Base-by-base conservation (phyloP, 1,284 basidiomycete species). In the Tylopilus sp. region DNA sequence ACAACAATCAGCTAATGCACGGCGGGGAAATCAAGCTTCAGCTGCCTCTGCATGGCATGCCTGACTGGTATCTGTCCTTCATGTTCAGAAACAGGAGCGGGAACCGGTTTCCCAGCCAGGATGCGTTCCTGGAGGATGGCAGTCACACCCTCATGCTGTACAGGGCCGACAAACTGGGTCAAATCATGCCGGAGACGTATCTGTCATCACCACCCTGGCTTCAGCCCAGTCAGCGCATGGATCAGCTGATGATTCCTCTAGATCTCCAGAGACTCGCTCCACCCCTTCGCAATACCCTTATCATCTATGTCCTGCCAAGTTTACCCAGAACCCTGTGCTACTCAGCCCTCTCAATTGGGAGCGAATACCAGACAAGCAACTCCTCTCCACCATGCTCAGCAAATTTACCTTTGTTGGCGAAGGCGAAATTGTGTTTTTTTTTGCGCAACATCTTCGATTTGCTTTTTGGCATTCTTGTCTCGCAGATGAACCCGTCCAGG, bases 401-500 rank as follows among this genome's bases (percentile, higher is more conserved):
- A 91, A 94, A 79, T 96, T 98, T 80, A 92, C 93, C 4, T 98
- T 97, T 76, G 95, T 98, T 12, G 91, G 93, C 19, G 94, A 96
- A 78, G 91, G 92, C 13, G 94, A 96, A 81, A 95, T 98, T 62
- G 93, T 97, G 80, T 98, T 98, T 81, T 84, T 98, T n/a, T n/a
- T n/a, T n/a, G 17, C 89, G 91, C 41, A 88, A 95, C 77, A 94
- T 98, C 66, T 96, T 98, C 75, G 95, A 98, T 76, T 90, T 96
- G 1, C 88, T 99, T 16, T 98, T 99, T 78, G 92, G 89, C 25
- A 95, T 98, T 71, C 85, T 98, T 58, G 86, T 91, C 21, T 94
- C 93, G 17, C 82, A 85, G 27, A 86, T 85, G 71, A 96, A 96
- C 74, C 88, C 90, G 69, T 82, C 83, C 25, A 90, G 91, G 45